Evolutionary conservation across 495 filamentous ascomycete species (phyloP).

Genomic region (Aspergillus kassunensis): DNA sequence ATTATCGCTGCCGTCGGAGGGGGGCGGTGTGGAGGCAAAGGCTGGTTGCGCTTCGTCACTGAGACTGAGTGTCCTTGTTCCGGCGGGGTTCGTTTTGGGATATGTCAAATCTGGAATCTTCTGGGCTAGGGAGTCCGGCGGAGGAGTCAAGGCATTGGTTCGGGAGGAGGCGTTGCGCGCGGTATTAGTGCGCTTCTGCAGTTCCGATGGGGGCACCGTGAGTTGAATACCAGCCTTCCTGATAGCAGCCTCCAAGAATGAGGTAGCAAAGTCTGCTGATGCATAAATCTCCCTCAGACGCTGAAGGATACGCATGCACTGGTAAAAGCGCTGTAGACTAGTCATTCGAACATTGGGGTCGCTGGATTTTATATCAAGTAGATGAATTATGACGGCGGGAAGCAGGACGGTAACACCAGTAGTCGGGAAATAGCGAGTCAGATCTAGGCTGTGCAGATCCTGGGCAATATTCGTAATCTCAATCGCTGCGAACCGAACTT

Average conservation of each 20-base stretch:
- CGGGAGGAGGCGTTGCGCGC: constrained; percentile 25
- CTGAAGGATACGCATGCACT: constrained; percentile 82
- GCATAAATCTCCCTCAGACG: constrained; percentile 79
- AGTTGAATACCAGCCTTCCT: constrained; percentile 69
- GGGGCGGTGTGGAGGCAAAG: constrained; percentile 41
- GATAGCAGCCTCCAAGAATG: constrained; percentile 80
- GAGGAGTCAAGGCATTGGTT: constrained; percentile 37
- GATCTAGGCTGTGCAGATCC: constrained; percentile 60
- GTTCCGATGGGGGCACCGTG: constrained; percentile 38
- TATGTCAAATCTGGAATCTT: constrained; percentile 44
- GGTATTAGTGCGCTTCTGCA: constrained; percentile 25
- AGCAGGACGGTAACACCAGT: constrained; percentile 85
- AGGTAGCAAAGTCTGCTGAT: constrained; percentile 79
- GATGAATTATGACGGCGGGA: constrained; percentile 85
- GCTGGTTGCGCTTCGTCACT: constrained; percentile 18
- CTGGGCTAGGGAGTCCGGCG: constrained; percentile 43
- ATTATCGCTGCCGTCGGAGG: constrained; percentile 45
- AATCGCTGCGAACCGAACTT: constrained; percentile 71
- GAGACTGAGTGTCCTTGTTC: constrained; percentile 11
- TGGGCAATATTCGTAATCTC: constrained; percentile 78
- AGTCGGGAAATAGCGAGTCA: constrained; percentile 78
- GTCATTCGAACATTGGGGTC: constrained; percentile 61
- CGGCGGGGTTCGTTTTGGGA: constrained; percentile 24
- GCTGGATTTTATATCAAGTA: constrained; percentile 81
- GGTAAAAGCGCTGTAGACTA: constrained; percentile 71